phyloP scores from a whole-genome alignment of 192 early-diverging fungal genomes.

The Mortierella claussenii region DNA sequence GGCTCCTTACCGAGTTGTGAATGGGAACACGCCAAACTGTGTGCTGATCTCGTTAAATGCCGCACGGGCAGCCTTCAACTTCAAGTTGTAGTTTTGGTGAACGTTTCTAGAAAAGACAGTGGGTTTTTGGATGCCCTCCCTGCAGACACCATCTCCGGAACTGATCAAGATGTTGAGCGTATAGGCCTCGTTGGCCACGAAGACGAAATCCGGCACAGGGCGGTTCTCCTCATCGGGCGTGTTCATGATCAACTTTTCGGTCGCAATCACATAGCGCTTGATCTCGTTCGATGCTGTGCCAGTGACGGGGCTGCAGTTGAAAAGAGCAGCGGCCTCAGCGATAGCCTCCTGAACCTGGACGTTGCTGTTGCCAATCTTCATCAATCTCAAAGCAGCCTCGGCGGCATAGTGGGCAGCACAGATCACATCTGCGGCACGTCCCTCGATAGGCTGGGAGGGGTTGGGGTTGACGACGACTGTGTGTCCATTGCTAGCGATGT shows the following conservation, averaged over 20 bases:
- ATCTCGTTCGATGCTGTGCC: slow-evolving; percentile 76
- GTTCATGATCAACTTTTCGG: slow-evolving; percentile 68
- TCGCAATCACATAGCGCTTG: slow-evolving; percentile 78
- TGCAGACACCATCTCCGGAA: slow-evolving; percentile 65
- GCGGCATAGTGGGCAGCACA: slow-evolving; percentile 84
- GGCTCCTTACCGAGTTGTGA: slow-evolving; percentile 66
- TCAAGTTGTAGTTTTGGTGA: slow-evolving; percentile 76
- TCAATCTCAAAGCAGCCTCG: slow-evolving; percentile 84
- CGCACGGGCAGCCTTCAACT: slow-evolving; percentile 69
- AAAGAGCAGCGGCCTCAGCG: slow-evolving; percentile 64
- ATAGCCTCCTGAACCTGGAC: slow-evolving; percentile 70
- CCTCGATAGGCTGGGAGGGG: slow-evolving; percentile 68
- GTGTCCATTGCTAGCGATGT: slow-evolving; percentile 84
- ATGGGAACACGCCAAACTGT: slow-evolving; percentile 79
- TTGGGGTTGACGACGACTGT: slow-evolving; percentile 77
- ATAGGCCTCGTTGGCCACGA: slow-evolving; percentile 79
- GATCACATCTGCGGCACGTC: slow-evolving; percentile 79
- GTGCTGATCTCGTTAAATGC: slow-evolving; percentile 72
- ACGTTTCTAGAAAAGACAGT: slow-evolving; percentile 80
- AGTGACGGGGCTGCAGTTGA: slow-evolving; percentile 74
- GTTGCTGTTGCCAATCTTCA: slow-evolving; percentile 80
- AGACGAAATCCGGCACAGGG: slow-evolving; percentile 69
- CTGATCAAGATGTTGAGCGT: slow-evolving; percentile 76
- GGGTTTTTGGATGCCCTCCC: slow-evolving; percentile 63
- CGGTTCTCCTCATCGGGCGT: slow-evolving; percentile 66